A percentile compares a stretch with the other conserved stretches of the same genome.
These are phyloP conservation scores for Nicotiana tabacum DNA, from an alignment of 257 asterid genomes.

Conservation along the genomic window DNA sequence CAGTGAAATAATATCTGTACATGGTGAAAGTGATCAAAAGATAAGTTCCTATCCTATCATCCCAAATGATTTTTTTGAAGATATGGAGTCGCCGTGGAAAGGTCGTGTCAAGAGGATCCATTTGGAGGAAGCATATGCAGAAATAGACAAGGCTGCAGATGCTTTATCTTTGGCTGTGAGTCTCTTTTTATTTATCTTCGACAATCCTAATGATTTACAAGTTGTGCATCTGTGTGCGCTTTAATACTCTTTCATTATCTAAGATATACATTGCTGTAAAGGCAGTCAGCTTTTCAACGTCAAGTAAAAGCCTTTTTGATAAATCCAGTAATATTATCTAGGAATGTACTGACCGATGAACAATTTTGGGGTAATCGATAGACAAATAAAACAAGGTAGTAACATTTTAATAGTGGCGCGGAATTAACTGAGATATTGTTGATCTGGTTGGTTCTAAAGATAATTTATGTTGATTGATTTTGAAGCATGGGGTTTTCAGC, in stretches of 20 bases:
- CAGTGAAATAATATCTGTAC: constrained; percentile 69
- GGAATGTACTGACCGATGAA: not conserved
- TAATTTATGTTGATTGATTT: too few relatives aligned
- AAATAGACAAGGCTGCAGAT: constrained; percentile 74
- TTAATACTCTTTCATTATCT: not conserved
- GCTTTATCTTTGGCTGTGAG: constrained; percentile 78
- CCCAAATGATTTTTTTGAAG: constrained; percentile 81
- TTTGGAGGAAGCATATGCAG: constrained; percentile 68
- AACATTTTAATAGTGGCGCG: not conserved
- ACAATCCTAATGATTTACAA: not conserved
- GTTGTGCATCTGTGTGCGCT: not conserved
- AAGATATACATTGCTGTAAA: not conserved
- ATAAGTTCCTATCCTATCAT: constrained; percentile 37
- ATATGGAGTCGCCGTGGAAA: constrained; percentile 93
- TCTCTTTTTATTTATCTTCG: not conserved
- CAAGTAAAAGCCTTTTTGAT: not conserved
- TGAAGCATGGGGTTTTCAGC: too few relatives aligned
- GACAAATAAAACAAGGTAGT: not conserved
- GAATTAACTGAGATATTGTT: not conserved
- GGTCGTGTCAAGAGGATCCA: constrained; percentile 93
- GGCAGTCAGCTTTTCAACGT: not conserved
- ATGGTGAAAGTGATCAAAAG: constrained; percentile 78
- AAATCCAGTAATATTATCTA: not conserved
- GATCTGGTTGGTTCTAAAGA: not conserved
- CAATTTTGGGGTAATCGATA: not conserved